These are phyloP conservation scores for Kockovaella imperatae DNA, from an alignment of 768 basidiomycete species.

Conservation along the genomic window DNA sequence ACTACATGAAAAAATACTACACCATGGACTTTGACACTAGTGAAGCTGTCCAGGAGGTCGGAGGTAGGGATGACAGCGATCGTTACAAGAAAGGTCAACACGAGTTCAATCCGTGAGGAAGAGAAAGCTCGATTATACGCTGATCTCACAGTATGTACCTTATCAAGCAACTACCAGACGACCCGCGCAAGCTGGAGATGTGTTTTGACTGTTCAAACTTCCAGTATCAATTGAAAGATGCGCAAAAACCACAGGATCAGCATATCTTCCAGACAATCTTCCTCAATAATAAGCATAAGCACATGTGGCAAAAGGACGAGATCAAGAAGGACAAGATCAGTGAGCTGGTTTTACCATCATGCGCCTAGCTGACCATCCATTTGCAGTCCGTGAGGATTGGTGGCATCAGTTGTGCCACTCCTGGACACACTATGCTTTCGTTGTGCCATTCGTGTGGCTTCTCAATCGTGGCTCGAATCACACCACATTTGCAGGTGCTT, in stretches of 20 bases:
- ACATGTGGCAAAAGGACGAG: slow-evolving; percentile 45
- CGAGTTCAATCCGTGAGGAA: slow-evolving; percentile 44
- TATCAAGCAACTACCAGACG: slow-evolving; percentile 43
- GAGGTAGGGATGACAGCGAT: slow-evolving; percentile 44
- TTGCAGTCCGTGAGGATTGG: slow-evolving; percentile 44
- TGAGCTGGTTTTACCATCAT: slow-evolving; percentile 9
- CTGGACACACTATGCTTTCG: slow-evolving; percentile 44
- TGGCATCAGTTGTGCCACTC: slow-evolving; percentile 46
- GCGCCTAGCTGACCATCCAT: background rate
- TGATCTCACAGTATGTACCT: slow-evolving; percentile 44
- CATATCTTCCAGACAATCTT: slow-evolving; percentile 49
- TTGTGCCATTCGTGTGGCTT: slow-evolving; percentile 45
- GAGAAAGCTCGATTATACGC: background rate
- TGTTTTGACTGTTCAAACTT: slow-evolving; percentile 42
- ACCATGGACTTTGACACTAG: slow-evolving; percentile 40
- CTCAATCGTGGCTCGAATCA: slow-evolving; percentile 43
- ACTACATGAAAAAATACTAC: slow-evolving; percentile 47
- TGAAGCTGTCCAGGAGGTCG: slow-evolving; percentile 35
- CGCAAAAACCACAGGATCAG: slow-evolving; percentile 37
- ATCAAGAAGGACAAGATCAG: slow-evolving; percentile 47
- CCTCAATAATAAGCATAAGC: slow-evolving; percentile 46
- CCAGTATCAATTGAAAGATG: slow-evolving; percentile 42
- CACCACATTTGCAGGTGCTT: slow-evolving; percentile 45
- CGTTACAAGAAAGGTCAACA: slow-evolving; percentile 37
- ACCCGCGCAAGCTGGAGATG: slow-evolving; percentile 46